Evolutionary conservation across 2,329 filamentous ascomycete species (phyloP), one percentile per base, ranked within the genome.

Genomic region (Pestalotiopsis sp.): DNA sequence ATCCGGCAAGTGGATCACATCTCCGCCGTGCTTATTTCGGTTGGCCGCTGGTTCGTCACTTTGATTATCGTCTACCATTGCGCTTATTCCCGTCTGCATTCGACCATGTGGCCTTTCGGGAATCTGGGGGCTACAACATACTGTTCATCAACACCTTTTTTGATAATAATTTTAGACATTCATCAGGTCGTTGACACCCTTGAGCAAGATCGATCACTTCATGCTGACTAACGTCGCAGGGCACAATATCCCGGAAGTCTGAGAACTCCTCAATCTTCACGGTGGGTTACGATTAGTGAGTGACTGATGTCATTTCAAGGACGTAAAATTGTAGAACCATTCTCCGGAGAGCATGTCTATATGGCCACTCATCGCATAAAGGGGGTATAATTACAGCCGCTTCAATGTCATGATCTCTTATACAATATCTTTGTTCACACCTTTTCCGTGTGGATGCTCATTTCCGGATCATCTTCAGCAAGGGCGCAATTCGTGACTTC

Each of bases 381-480:
- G 56, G 58, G 65, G 65, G 65, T 66, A 66, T 66, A 56, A 20
- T 55, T 20, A 35, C 39, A 38, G 59, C 57, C 56, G 24, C 14
- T 20, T 66, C 65, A 61, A 35, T 35, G n/a, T 14, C 22, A 6
- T 22, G 38, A 17, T 24, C 30, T 30, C 64, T 59, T 30, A 3
- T 35, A 2, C 13, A 30, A 13, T 56, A n/a, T 39, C 6, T 38
- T 30, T 48, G 17, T 24, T 62, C 60, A 9, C 60, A 63, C 38
- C 38, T 14, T 24, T 58, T 14, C 56, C 17, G 22, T 17, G 13
- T 10, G 9, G 11, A 11, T 13, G 9, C 64, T 75, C 69, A 85
- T 73, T 84, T 85, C 74, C 78, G 81, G 60, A 85, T 76, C 2
- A 76, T 76, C 68, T 82, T 83, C 65, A 85, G 75, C 58, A 86